Base-by-base conservation (phyloP, 805 yeast species). In the Candida ulmi region DNA sequence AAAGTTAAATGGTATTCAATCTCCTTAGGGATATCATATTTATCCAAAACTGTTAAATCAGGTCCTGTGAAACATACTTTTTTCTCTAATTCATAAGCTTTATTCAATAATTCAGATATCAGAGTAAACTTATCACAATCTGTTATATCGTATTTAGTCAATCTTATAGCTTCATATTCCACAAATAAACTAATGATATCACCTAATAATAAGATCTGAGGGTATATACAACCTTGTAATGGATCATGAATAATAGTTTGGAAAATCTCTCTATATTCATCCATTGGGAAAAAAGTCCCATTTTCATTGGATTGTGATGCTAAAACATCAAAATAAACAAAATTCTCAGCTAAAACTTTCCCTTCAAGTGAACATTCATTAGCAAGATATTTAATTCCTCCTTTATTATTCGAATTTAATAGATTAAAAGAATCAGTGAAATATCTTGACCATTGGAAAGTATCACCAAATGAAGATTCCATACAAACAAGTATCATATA, bases 1-100 rank as follows among this genome's bases (percentile, higher is more conserved):
- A 76, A 51, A 0, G 83, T 76, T 34, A 78, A 58, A 52, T 78
- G 84, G 43, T 69, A 59, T 52, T 78, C 83, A 30, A 78, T 51
- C 36, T 78, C 82, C 16, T 61, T 59, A 4, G 57, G 43, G 43
- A 48, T 33, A 41, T 45, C 36, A 9, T 41, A 21, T 18, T 37
- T 24, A 12, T 56, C 50, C 30, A 76, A 52, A 36, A 71, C 68
- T 9, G 51, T 47, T 17, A 63, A 53, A 33, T 71, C 71, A 0
- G 85, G 84, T 44, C 61, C 65, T n/a, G 73, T 64, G 8, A 49
- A 45, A 39, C 70, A 68, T 31, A 76, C 66, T 39, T 60, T 63
- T 5, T 30, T 27, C 37, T 76, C 81, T 29, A 78, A 40, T 2
- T 48, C 67, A 60, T 55, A 47, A 4, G 52, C 50, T 41, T 39